Evolutionary conservation across 2,329 filamentous ascomycete species (phyloP), one percentile per base, ranked within the genome.

Genomic region (Ceratocystis harringtonii): DNA sequence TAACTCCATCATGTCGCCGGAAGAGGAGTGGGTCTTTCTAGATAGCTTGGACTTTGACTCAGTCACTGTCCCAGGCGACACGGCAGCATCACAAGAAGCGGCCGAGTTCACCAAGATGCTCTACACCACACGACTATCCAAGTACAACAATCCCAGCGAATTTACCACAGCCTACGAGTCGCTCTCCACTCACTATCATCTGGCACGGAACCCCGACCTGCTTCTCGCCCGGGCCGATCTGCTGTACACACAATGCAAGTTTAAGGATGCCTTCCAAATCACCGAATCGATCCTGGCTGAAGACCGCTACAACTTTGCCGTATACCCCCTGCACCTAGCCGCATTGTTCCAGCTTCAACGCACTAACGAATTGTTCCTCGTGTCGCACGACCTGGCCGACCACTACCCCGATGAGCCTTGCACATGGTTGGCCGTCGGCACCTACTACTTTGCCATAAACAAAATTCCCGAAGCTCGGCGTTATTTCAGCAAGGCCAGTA

Each of bases 401-500:
- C 88, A 87, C 52, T 90, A 96, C 68, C 92, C 94, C 0, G 87
- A 94, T 67, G 91, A 97, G 74, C 87, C 94, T 0, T 90, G 88
- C 73, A 88, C 92, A 1, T 99, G 94, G 86, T 82, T 99, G 30
- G 94, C 94, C 0, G 92, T 99, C 10, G 94, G 91, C 10, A 87
- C 92, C 36, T 99, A 97, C 78, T 99, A 99, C 75, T 86, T 97
- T 69, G 81, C 87, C 17, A 96, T 92, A 64, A 84, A 85, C 70
- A 92, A 91, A 71, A 90, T 99, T 66, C 88, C 94, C 2, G 94
- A 99, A 76, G 92, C 95, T 8, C 85, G 94, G 10, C 85, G 92
- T 48, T 99, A 94, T 78, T 99, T 99, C 75, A 95, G 90, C 72
- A 99, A 99, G 76, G 89, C 95, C 3, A 95, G 90, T 69, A 88